Percentiles rank a stretch among this genome's conserved stretches.
Evolutionary conservation across 1,139 yeast genomes (phyloP).

Genomic region (Candida gigantensis): DNA sequence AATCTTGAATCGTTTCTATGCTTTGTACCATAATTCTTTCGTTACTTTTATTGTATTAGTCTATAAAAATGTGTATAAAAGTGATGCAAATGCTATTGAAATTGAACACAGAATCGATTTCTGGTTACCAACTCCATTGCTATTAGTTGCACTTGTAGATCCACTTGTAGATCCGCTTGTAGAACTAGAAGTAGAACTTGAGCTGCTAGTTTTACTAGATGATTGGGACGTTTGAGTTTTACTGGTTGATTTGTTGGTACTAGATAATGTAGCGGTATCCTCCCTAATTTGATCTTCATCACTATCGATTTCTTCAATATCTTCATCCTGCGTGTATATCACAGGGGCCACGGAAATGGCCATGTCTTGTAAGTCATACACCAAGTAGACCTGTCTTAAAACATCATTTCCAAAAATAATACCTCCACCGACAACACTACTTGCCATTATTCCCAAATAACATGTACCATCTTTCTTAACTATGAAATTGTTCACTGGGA

Average conservation of each 20-base stretch:
- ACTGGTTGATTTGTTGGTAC: too few species aligned
- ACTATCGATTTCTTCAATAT: constrained; percentile 2
- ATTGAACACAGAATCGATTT: background rate
- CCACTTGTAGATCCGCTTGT: too few species aligned
- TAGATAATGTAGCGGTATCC: too few species aligned
- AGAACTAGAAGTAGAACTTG: too few species aligned
- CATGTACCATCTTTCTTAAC: constrained; percentile 13
- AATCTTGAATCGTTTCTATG: too few species aligned
- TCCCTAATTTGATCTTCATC: too few species aligned
- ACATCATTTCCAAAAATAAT: constrained; percentile 25
- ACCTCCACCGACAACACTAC: constrained; percentile 10
- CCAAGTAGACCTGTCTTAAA: constrained; percentile 27
- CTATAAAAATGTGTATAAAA: constrained; percentile 1
- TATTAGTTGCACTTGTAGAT: too few species aligned
- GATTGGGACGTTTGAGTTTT: too few species aligned
- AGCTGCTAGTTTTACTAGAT: too few species aligned
- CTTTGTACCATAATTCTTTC: too few species aligned
- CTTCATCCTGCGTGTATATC: constrained; percentile 1
- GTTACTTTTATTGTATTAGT: background rate
- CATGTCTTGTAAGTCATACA: constrained; percentile 24
- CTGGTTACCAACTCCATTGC: too few species aligned
- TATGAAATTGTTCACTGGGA: constrained; percentile 26
- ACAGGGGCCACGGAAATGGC: constrained; percentile 5
- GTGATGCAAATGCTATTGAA: background rate
- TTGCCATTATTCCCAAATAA: constrained; percentile 20